phyloP scores from a whole-genome alignment of 2,329 filamentous ascomycete genomes.

The Keithomyces neogunnii region DNA sequence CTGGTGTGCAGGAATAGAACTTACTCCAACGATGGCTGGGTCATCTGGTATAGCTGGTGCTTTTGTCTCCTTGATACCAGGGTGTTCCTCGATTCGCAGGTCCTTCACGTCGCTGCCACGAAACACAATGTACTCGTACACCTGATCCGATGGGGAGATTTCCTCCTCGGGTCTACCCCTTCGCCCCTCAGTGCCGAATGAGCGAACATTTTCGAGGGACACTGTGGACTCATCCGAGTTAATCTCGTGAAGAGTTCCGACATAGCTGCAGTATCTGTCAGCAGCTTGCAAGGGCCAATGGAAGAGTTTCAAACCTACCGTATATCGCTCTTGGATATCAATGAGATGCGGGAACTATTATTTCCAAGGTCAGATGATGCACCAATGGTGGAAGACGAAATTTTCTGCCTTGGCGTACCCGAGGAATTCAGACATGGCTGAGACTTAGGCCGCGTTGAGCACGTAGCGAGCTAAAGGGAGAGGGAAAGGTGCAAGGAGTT shows the following conservation, averaged over 20 bases:
- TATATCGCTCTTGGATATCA: conserved; percentile 97
- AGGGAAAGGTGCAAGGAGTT: conserved; percentile 12
- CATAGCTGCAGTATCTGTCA: conserved; percentile 59
- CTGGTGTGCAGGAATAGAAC: conserved; percentile 31
- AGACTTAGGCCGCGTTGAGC: conserved; percentile 29
- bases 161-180: conserved; percentile 71
- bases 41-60: conserved; percentile 81
- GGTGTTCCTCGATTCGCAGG: conserved; percentile 80
- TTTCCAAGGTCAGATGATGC: background rate
- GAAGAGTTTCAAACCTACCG: conserved; percentile 51
- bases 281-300: conserved; percentile 3
- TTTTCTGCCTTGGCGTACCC: conserved; percentile 34
- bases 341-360: conserved; percentile 78
- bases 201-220: conserved; percentile 91
- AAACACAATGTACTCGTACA: conserved; percentile 99
- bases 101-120: conserved; percentile 98
- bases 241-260: conserved; percentile 93
- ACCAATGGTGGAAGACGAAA: background rate
- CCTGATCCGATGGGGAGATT: conserved; percentile 72
- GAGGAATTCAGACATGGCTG: conserved; percentile 51
- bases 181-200: conserved; percentile 88
- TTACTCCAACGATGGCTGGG: conserved; percentile 93
- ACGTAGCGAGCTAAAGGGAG: conserved; percentile 27
- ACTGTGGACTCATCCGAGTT: conserved; percentile 96
- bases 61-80: conserved; percentile 64